Percentiles rank a stretch among this genome's conserved stretches.
Conservation (phyloP, 1,139 yeast species). For the Protomyces arabidopsidicola region DNA sequence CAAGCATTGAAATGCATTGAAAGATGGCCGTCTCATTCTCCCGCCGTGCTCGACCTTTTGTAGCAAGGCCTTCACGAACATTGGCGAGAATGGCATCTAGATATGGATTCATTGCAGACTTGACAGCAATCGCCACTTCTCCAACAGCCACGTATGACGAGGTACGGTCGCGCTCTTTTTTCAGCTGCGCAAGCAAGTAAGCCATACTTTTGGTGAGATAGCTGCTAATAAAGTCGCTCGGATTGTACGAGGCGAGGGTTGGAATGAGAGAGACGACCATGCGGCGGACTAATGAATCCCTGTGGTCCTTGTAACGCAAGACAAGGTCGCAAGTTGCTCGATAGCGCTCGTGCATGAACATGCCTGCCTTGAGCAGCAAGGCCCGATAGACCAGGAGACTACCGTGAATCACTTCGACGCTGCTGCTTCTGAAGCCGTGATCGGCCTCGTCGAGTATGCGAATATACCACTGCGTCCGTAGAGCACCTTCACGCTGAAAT, state of each 20-base stretch:
- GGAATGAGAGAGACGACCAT: conserved; percentile 83
- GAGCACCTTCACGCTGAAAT: conserved; percentile 68
- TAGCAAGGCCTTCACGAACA: conserved; percentile 72
- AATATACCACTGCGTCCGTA: conserved; percentile 69
- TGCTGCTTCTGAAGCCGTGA: conserved; percentile 47
- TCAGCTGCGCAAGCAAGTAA: conserved; percentile 72
- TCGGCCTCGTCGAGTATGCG: conserved; percentile 62
- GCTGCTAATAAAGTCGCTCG: conserved; percentile 69
- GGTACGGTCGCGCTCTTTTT: conserved; percentile 70
- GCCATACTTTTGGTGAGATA: conserved; percentile 76
- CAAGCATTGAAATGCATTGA: conserved; percentile 80
- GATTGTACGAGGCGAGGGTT: conserved; percentile 70
- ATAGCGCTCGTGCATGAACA: conserved; percentile 65
- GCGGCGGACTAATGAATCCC: conserved; percentile 66
- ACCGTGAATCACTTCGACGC: conserved; percentile 77
- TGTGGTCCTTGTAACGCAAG: conserved; percentile 70
- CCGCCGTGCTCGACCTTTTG: conserved; percentile 61
- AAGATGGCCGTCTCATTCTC: conserved; percentile 85
- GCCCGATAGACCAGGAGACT: conserved; percentile 78
- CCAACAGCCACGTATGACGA: conserved; percentile 82
- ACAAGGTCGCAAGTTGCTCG: conserved; percentile 74
- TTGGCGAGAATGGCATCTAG: conserved; percentile 80
- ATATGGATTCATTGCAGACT: conserved; percentile 82
- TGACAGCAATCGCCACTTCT: conserved; percentile 74
- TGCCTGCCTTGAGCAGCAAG: conserved; percentile 60